Percentiles rank a stretch among this genome's conserved stretches.
Conservation (phyloP, 345 rosid species). For the Populus deltoides region DNA sequence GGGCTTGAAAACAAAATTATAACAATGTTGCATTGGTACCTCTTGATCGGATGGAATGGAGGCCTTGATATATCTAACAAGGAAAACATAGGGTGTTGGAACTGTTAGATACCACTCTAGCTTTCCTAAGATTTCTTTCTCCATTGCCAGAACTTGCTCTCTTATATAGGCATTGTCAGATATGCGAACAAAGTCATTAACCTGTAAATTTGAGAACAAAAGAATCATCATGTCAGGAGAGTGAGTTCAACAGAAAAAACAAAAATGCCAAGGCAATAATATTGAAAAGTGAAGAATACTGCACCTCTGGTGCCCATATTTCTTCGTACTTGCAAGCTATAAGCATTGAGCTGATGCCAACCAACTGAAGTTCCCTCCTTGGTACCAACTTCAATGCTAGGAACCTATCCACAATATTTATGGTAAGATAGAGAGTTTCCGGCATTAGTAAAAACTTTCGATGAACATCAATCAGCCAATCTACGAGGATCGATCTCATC, state of each 20-base stretch:
- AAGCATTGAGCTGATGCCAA: slow-evolving; percentile 83
- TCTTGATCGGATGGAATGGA: slow-evolving; percentile 50
- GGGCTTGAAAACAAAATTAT: neutral
- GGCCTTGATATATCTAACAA: slow-evolving; percentile 75
- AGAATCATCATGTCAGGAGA: neutral
- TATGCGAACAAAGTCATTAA: slow-evolving; percentile 77
- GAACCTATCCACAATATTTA: slow-evolving; percentile 75
- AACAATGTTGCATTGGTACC: slow-evolving; percentile 27
- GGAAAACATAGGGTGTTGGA: slow-evolving; percentile 84
- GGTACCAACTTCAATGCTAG: slow-evolving; percentile 57
- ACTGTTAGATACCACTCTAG: slow-evolving; percentile 81
- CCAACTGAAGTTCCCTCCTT: slow-evolving; percentile 71
- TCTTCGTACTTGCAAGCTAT: slow-evolving; percentile 95
- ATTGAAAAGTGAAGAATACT: neutral
- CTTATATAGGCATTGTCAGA: slow-evolving; percentile 76
- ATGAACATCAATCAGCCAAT: slow-evolving; percentile 89
- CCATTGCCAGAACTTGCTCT: slow-evolving; percentile 76
- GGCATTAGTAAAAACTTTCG: slow-evolving; percentile 76
- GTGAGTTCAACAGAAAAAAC: neutral
- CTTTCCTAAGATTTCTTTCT: slow-evolving; percentile 67
- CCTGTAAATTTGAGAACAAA: slow-evolving; percentile 36
- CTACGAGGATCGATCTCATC: slow-evolving; percentile 83
- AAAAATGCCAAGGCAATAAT: neutral
- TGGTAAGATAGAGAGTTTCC: slow-evolving; percentile 78
- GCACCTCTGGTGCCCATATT: slow-evolving; percentile 88